phyloP scores from a whole-genome alignment of 805 yeast genomes.

The Zygosaccharomyces rouxii region DNA sequence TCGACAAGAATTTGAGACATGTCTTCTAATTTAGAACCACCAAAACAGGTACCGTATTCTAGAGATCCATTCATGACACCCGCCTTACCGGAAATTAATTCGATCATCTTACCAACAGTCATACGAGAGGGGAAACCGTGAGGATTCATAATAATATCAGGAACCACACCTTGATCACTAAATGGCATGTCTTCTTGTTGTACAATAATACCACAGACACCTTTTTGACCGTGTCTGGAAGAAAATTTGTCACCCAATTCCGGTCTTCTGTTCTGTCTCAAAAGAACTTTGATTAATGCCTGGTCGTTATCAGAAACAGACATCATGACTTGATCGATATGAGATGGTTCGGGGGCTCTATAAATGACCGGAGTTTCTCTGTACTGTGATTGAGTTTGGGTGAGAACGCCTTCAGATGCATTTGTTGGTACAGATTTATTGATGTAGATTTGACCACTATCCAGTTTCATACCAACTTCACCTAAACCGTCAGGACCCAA shows the following conservation, averaged over 20 bases:
- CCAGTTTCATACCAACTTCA: slow-evolving; percentile 87
- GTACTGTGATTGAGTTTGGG: slow-evolving; percentile 46
- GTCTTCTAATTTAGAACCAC: slow-evolving; percentile 93
- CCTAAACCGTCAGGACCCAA: slow-evolving; percentile 95
- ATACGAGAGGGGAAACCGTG: slow-evolving; percentile 99
- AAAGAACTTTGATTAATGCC: slow-evolving; percentile 83
- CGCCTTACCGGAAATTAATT: slow-evolving; percentile 92
- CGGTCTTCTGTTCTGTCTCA: slow-evolving; percentile 95
- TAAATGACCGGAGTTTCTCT: slow-evolving; percentile 89
- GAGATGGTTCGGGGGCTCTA: slow-evolving; percentile 92
- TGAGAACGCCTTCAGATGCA: slow-evolving; percentile 55
- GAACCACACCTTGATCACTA: slow-evolving; percentile 84
- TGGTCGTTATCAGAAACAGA: slow-evolving; percentile 93
- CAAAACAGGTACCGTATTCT: slow-evolving; percentile 97
- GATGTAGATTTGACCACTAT: slow-evolving; percentile 89
- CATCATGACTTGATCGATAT: slow-evolving; percentile 96
- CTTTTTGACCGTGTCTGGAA: slow-evolving; percentile 97
- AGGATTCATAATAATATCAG: slow-evolving; percentile 97
- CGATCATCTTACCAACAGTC: slow-evolving; percentile 99
- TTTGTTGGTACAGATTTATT: slow-evolving; percentile 90
- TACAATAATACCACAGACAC: slow-evolving; percentile 98
- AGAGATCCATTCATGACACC: slow-evolving; percentile 89
- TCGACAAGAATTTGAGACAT: slow-evolving; percentile 89
- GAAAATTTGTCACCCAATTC: slow-evolving; percentile 97
- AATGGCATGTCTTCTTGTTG: slow-evolving; percentile 97